Evolutionary conservation across 257 asterid species (phyloP).

Genomic region (Scutellaria galericulata): DNA sequence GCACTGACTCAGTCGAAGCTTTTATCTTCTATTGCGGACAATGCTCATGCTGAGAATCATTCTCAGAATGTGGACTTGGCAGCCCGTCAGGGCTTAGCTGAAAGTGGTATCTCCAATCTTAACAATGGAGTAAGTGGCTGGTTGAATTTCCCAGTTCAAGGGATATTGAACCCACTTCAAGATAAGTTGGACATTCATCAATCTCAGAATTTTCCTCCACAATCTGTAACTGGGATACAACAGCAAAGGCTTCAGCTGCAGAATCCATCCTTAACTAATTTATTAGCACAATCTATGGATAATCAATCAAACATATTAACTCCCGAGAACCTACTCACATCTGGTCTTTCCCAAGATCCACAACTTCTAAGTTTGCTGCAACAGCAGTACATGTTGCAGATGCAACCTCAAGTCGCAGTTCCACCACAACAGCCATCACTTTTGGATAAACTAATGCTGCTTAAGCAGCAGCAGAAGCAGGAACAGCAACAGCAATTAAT

Average conservation of each 20-base stretch:
- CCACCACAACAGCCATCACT: constrained; percentile 65
- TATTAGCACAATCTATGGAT: constrained; percentile 58
- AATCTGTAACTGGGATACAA: constrained; percentile 64
- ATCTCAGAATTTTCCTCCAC: constrained; percentile 63
- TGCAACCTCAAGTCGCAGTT: constrained; percentile 71
- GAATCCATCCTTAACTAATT: constrained; percentile 49
- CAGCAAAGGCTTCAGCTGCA: constrained; percentile 77
- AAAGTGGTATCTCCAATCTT: constrained; percentile 51
- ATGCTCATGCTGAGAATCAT: constrained; percentile 52
- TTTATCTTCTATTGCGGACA: constrained; percentile 55
- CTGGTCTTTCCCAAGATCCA: constrained; percentile 80
- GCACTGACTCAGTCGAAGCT: constrained; percentile 56
- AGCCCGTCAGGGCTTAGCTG: constrained; percentile 61
- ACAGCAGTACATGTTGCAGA: constrained; percentile 78
- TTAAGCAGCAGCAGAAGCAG: constrained; percentile 79
- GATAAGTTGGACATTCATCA: constrained; percentile 72
- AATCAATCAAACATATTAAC: constrained; percentile 58
- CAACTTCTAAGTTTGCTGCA: constrained; percentile 78
- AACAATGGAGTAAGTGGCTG: constrained; percentile 65
- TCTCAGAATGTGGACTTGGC: constrained; percentile 71
- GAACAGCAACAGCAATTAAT: constrained; percentile 69
- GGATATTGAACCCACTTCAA: constrained; percentile 61
- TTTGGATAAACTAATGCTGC: constrained; percentile 68
- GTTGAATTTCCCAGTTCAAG: constrained; percentile 76
- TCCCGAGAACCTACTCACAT: constrained; percentile 58